A percentile compares a stretch with the other conserved stretches of the same genome.
phyloP scores from a whole-genome alignment of 225 moss, liverwort and hornwort species.

The Pseudoscleropodium purum region DNA sequence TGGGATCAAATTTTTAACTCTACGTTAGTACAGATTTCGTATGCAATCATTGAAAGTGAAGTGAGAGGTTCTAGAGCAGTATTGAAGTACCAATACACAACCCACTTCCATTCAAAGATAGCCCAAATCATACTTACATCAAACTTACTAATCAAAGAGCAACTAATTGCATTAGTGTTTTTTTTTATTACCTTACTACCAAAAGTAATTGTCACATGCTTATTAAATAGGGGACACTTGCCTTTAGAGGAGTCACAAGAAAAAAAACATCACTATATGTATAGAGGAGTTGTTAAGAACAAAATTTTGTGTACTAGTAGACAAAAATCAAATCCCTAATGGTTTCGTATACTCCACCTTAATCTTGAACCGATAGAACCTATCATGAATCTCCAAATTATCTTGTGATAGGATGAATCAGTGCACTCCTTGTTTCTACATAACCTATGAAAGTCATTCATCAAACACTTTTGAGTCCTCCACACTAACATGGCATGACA shows the following conservation, averaged over 20 bases:
- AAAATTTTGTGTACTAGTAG: background rate
- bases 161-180: background rate
- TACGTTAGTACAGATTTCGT: background rate
- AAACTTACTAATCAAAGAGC: background rate
- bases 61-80: background rate
- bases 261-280: background rate
- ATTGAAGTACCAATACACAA: background rate
- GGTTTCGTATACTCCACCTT: background rate
- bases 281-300: background rate
- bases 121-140: background rate
- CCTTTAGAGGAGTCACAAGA: background rate
- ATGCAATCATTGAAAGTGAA: background rate
- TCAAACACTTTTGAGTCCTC: background rate
- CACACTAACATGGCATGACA: too few relatives aligned
- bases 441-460: background rate
- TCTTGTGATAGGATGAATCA: background rate
- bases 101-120: background rate
- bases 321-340: background rate
- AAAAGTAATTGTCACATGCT: background rate
- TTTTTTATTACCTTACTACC: background rate
- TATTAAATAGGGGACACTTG: background rate
- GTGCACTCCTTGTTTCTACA: background rate
- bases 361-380: background rate
- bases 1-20: background rate
- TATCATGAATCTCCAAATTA: rapidly evolving